A percentile compares a stretch with the other conserved stretches of the same genome.
phyloP scores from a whole-genome alignment of 2,329 filamentous ascomycete genomes.

The Aspergillus caelatus region DNA sequence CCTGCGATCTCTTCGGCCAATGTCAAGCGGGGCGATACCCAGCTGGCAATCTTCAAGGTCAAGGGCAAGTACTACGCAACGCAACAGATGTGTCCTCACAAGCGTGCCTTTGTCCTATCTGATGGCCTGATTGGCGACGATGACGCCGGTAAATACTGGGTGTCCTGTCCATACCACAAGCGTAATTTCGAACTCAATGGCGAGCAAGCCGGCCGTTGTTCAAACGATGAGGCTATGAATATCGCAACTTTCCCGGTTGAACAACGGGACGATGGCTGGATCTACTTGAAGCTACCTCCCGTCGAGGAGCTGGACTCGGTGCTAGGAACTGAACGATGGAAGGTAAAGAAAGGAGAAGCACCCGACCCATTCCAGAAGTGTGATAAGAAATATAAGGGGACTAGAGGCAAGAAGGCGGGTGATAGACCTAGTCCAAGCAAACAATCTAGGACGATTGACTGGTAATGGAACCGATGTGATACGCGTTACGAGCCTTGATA shows the following conservation, averaged over 20 bases:
- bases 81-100: slow-evolving; percentile 95
- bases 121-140: slow-evolving; percentile 77
- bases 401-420: slow-evolving; percentile 56
- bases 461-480: slow-evolving; percentile 24
- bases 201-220: slow-evolving; percentile 68
- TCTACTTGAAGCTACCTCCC: slow-evolving; percentile 80
- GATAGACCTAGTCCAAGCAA: slow-evolving; percentile 23
- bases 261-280: slow-evolving; percentile 72
- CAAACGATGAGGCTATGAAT: slow-evolving; percentile 72
- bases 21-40: slow-evolving; percentile 84
- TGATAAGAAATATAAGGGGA: slow-evolving; percentile 58
- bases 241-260: slow-evolving; percentile 83
- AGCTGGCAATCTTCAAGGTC: slow-evolving; percentile 84
- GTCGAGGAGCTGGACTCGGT: slow-evolving; percentile 78
- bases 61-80: slow-evolving; percentile 79
- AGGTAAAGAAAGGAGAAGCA: slow-evolving; percentile 71
- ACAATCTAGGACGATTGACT: slow-evolving; percentile 36
- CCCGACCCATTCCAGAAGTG: slow-evolving; percentile 58
- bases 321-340: slow-evolving; percentile 78
- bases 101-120: slow-evolving; percentile 83
- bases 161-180: slow-evolving; percentile 88
- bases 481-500: not conserved
- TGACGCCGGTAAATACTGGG: slow-evolving; percentile 69
- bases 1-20: slow-evolving; percentile 72
- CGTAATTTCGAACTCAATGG: slow-evolving; percentile 79